A percentile compares a stretch with the other conserved stretches of the same genome.
phyloP scores from a whole-genome alignment of 2,329 filamentous ascomycete genomes.

The Bipolaris sorokiniana region DNA sequence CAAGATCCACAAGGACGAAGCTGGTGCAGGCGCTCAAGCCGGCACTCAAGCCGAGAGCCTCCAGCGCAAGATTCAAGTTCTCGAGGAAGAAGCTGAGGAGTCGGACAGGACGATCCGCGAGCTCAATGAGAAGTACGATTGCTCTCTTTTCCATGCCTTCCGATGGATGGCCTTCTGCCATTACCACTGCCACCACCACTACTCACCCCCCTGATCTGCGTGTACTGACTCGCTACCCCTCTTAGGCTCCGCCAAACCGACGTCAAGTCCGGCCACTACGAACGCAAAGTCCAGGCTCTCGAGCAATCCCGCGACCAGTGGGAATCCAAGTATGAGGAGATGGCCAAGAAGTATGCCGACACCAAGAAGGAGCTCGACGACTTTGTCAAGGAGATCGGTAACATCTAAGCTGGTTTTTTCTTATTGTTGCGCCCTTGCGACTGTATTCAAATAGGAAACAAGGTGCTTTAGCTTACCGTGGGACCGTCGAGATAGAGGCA shows the following conservation, averaged over 20 bases:
- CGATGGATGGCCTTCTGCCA: background rate
- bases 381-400: constrained; percentile 89
- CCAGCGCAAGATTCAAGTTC: constrained; percentile 88
- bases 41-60: constrained; percentile 91
- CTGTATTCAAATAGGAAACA: constrained; percentile 27
- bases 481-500: constrained; percentile 18
- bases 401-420: constrained; percentile 68
- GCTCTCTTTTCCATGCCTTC: background rate
- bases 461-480: constrained; percentile 15
- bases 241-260: constrained; percentile 95
- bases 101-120: constrained; percentile 96
- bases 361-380: constrained; percentile 91
- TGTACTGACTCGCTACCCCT: constrained; percentile 27
- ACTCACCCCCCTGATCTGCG: constrained; percentile 6
- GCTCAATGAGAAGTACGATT: constrained; percentile 94
- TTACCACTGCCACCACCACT: background rate
- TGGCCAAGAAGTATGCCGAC: constrained; percentile 83
- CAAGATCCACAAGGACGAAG: constrained; percentile 86
- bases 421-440: constrained; percentile 41
- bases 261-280: constrained; percentile 98
- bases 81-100: constrained; percentile 97
- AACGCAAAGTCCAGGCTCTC: constrained; percentile 98
- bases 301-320: constrained; percentile 91
- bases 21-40: constrained; percentile 80
- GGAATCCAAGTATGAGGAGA: constrained; percentile 98